Evolutionary conservation across 2,329 filamentous ascomycete genomes (phyloP).

Genomic region (Fusarium proliferatum): DNA sequence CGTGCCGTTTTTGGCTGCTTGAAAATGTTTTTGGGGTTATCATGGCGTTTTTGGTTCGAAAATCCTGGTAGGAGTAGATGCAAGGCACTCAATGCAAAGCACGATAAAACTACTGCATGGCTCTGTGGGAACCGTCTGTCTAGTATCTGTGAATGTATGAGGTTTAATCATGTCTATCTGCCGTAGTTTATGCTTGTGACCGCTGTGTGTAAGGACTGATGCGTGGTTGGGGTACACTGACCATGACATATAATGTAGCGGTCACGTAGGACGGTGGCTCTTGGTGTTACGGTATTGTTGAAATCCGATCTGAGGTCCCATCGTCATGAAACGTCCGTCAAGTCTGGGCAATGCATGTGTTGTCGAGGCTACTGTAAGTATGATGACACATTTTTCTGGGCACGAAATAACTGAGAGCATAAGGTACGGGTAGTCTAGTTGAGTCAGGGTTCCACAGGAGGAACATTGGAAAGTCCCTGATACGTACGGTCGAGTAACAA

Average conservation of each 20-base stretch:
- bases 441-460: constrained; percentile 28
- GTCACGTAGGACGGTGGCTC: constrained; percentile 17
- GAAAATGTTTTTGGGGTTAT: constrained; percentile 38
- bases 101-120: constrained; percentile 36
- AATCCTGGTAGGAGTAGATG: constrained; percentile 47
- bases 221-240: not conserved
- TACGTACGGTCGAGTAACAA: constrained; percentile 1
- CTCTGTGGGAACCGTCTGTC: not conserved
- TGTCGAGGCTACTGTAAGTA: constrained; percentile 30
- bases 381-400: constrained; percentile 37
- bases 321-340: constrained; percentile 31
- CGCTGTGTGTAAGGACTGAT: constrained; percentile 8
- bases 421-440: not conserved
- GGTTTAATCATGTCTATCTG: constrained; percentile 9
- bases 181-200: constrained; percentile 20
- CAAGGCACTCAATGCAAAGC: constrained; percentile 46
- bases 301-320: constrained; percentile 19
- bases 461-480: constrained; percentile 10
- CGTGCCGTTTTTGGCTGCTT: constrained; percentile 38
- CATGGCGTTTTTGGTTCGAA: constrained; percentile 46
- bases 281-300: constrained; percentile 18
- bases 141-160: constrained; percentile 8
- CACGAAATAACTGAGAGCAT: constrained; percentile 2
- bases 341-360: constrained; percentile 35
- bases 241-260: constrained; percentile 17